phyloP scores from a whole-genome alignment of 495 filamentous ascomycete species.

The Cryomyces antarcticus region DNA sequence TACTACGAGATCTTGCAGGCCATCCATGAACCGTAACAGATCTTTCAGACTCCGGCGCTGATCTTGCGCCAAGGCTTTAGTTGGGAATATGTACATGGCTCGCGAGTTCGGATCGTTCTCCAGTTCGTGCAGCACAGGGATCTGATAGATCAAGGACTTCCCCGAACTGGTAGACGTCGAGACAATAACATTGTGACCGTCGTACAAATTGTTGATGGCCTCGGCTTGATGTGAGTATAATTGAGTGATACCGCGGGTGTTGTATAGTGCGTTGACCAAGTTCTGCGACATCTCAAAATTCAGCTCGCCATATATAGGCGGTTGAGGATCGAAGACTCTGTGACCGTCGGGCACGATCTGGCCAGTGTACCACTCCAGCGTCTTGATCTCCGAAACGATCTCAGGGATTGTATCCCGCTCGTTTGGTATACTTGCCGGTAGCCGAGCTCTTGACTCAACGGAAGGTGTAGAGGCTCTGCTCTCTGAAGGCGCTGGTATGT shows the following conservation, averaged over 20 bases:
- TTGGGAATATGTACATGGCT: slow-evolving; percentile 97
- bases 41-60: slow-evolving; percentile 78
- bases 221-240: slow-evolving; percentile 92
- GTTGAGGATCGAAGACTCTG: slow-evolving; percentile 76
- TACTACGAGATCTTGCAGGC: slow-evolving; percentile 52
- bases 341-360: slow-evolving; percentile 94
- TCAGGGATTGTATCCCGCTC: slow-evolving; percentile 67
- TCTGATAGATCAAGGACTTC: slow-evolving; percentile 90
- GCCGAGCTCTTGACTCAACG: slow-evolving; percentile 9
- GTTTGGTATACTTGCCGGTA: slow-evolving; percentile 55
- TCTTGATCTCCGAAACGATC: slow-evolving; percentile 69
- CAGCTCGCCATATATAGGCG: slow-evolving; percentile 64
- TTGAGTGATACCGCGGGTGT: slow-evolving; percentile 61
- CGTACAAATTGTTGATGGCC: slow-evolving; percentile 77
- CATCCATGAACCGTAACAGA: slow-evolving; percentile 57
- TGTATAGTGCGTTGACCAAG: slow-evolving; percentile 86
- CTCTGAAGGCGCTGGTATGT: slow-evolving; percentile 29
- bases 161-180: slow-evolving; percentile 90
- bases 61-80: slow-evolving; percentile 92
- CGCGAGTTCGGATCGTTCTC: slow-evolving; percentile 56
- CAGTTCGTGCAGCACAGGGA: slow-evolving; percentile 77
- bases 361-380: slow-evolving; percentile 65
- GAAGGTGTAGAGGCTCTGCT: slow-evolving; percentile 29
- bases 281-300: slow-evolving; percentile 73
- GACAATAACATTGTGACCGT: slow-evolving; percentile 73